Conservation (phyloP, 768 basidiomycete species). For the Psilocybe tampanensis region DNA sequence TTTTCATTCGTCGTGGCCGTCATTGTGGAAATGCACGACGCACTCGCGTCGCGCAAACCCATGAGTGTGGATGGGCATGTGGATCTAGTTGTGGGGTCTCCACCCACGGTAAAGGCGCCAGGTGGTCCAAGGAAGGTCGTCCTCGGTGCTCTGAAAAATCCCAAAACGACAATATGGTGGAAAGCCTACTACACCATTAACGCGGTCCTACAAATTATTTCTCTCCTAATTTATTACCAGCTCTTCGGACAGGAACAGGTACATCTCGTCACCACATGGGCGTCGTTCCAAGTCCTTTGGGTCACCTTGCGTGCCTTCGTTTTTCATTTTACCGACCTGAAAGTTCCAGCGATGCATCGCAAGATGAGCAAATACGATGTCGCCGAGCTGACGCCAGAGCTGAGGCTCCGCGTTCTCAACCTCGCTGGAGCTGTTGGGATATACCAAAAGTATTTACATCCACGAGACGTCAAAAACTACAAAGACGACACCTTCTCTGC, state of each 20-base stretch:
- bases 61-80: background rate
- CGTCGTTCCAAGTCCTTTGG: background rate
- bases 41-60: background rate
- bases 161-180: background rate
- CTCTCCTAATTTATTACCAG: slow-evolving; percentile 23
- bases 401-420: background rate
- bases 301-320: background rate
- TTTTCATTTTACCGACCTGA: background rate
- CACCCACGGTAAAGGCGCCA: background rate
- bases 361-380: background rate
- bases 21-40: background rate
- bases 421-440: background rate
- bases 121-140: background rate
- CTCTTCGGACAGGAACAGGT: slow-evolving; percentile 13
- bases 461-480: background rate
- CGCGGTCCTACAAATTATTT: slow-evolving; percentile 18
- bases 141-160: background rate
- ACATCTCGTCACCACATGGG: background rate
- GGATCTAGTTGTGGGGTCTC: background rate
- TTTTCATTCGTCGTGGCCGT: background rate
- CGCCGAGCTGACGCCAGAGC: background rate
- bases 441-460: background rate
- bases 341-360: background rate
- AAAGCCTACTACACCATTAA: slow-evolving; percentile 11
- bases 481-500: background rate